Percentiles rank a stretch among this genome's conserved stretches.
These are phyloP conservation scores for Kernera saxatilis DNA, from an alignment of 345 rosid genomes.

Conservation along the genomic window DNA sequence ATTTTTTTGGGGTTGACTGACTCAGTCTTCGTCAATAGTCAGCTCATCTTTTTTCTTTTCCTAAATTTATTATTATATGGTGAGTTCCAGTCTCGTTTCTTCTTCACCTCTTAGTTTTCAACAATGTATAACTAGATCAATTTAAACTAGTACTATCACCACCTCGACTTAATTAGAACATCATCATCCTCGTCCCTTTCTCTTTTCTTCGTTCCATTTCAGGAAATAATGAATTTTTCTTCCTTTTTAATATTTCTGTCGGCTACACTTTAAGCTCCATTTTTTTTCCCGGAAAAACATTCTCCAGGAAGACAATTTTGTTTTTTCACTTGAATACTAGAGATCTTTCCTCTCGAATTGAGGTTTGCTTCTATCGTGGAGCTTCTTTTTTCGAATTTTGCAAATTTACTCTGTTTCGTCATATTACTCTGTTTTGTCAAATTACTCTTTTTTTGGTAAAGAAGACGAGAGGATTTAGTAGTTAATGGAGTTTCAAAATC, in stretches of 20 bases:
- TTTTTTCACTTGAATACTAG: background rate
- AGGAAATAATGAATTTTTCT: background rate
- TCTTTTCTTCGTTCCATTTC: slow-evolving; percentile 1
- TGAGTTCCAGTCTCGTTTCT: background rate
- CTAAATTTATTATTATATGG: background rate
- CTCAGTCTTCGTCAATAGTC: slow-evolving; percentile 30
- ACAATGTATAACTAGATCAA: background rate
- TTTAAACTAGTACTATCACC: slow-evolving; percentile 13
- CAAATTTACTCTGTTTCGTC: background rate
- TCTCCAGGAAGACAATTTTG: too few species aligned
- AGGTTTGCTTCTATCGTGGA: background rate
- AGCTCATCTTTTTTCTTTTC: background rate
- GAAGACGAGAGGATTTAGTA: background rate
- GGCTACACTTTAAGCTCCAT: background rate
- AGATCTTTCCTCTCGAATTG: background rate
- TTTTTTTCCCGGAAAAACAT: background rate
- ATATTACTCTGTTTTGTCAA: background rate
- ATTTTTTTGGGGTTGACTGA: slow-evolving; percentile 18
- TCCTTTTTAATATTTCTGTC: background rate
- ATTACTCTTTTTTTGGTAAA: background rate
- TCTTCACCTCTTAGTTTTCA: background rate
- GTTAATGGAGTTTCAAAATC: background rate
- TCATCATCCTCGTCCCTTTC: background rate
- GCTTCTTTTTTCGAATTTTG: background rate
- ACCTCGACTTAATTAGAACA: slow-evolving; percentile 12